Conservation (phyloP, 495 filamentous ascomycete genomes). For the Xylaria nigripes region DNA sequence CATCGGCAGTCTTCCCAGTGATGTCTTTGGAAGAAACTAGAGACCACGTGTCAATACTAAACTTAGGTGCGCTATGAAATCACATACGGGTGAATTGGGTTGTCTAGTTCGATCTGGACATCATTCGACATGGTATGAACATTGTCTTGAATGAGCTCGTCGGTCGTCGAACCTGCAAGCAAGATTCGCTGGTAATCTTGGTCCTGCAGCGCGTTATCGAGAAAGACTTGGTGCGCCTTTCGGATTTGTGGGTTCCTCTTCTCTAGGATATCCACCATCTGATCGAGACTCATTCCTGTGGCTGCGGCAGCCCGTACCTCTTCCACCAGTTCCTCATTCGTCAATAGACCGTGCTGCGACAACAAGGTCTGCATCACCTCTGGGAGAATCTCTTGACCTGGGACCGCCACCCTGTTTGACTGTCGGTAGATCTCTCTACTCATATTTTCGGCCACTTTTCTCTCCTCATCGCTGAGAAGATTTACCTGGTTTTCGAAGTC, state of each 20-base stretch:
- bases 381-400: constrained; percentile 4
- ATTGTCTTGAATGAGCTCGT: constrained; percentile 21
- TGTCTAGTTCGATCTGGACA: constrained; percentile 12
- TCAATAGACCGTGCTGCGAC: not conserved
- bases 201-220: constrained; percentile 18
- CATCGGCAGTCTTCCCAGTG: not conserved
- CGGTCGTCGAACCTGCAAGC: constrained; percentile 21
- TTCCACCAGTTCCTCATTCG: not conserved
- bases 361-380: constrained; percentile 10
- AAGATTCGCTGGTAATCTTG: constrained; percentile 26
- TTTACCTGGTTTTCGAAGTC: constrained; percentile 15
- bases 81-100: constrained; percentile 19
- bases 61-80: not conserved
- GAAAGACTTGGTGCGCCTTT: constrained; percentile 7
- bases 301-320: not conserved
- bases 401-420: not conserved
- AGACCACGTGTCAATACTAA: not conserved
- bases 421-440: not conserved
- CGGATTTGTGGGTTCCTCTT: not conserved
- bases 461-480: constrained; percentile 2
- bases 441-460: not conserved
- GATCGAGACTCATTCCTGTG: not conserved
- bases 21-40: constrained; percentile 10
- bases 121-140: constrained; percentile 14
- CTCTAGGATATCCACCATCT: not conserved